Percentiles rank a stretch among this genome's conserved stretches.
These are phyloP conservation scores for Obba rivulosa DNA, from an alignment of 768 basidiomycete species.

Conservation along the genomic window DNA sequence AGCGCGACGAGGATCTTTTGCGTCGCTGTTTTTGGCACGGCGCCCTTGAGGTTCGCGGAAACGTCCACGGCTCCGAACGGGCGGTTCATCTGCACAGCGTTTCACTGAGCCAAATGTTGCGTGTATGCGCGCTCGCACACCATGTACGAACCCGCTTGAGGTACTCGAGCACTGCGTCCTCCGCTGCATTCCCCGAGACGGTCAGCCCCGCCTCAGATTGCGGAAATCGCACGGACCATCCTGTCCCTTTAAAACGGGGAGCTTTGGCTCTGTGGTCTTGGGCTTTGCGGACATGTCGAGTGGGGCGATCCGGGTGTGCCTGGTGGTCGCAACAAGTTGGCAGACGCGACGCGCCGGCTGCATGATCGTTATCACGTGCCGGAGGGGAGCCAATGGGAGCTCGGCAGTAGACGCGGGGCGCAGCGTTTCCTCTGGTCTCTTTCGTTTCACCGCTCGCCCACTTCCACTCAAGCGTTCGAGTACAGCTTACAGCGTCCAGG, in stretches of 20 bases:
- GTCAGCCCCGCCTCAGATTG: neutral
- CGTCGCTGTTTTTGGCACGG: conserved; percentile 75
- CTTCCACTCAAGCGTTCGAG: no score
- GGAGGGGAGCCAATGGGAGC: no score
- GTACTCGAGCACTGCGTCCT: conserved; percentile 74
- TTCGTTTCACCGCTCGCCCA: no score
- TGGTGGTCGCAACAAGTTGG: no score
- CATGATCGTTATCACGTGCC: no score
- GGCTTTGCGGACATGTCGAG: conserved; percentile 16
- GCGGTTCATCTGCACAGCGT: conserved; percentile 70
- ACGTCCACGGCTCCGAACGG: conserved; percentile 92
- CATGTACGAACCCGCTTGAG: conserved; percentile 52
- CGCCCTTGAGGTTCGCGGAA: conserved; percentile 85
- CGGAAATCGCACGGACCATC: conserved; percentile 41
- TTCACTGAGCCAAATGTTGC: neutral
- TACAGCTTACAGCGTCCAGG: no score
- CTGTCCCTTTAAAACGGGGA: conserved; percentile 60
- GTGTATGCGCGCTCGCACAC: conserved; percentile 5
- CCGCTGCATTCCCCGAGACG: conserved; percentile 38
- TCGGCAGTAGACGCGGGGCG: no score
- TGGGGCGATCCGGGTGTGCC: no score
- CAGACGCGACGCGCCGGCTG: no score
- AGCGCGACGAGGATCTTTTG: conserved; percentile 80
- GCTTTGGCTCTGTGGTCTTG: conserved; percentile 26
- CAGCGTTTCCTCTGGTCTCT: no score